Conservation (phyloP, 305 asterid species). For the Solanum hybrid region DNA sequence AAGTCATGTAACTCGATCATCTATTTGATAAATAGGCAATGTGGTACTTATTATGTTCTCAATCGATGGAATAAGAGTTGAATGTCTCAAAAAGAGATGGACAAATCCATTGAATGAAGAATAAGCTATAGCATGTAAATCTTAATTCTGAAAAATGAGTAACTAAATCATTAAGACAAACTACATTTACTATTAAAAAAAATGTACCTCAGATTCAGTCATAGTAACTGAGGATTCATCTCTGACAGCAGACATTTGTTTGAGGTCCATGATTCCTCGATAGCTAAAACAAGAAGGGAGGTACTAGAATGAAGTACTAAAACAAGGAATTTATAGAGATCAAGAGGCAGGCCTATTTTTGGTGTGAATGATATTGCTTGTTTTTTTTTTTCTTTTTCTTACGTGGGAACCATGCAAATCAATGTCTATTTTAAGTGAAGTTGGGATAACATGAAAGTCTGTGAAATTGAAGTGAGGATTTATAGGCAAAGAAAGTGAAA, state of each 20-base stretch:
- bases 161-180: background rate
- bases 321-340: background rate
- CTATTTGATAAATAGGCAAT: background rate
- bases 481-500: background rate
- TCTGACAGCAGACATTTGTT: conserved; percentile 4
- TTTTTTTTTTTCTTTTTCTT: background rate
- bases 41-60: too few species aligned
- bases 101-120: background rate
- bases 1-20: background rate
- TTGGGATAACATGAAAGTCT: background rate
- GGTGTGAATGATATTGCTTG: background rate
- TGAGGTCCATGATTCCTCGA: background rate
- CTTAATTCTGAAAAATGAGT: background rate
- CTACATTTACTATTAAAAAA: too few species aligned
- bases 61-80: too few species aligned
- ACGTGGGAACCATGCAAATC: conserved; percentile 3
- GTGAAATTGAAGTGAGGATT: background rate
- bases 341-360: background rate
- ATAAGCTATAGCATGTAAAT: background rate
- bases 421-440: background rate
- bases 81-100: background rate
- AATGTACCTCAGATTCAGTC: background rate
- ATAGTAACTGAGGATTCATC: background rate
- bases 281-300: background rate
- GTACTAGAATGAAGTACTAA: too few species aligned